Evolutionary conservation across 306 rosid species (phyloP).

Genomic region (Prunus mira): DNA sequence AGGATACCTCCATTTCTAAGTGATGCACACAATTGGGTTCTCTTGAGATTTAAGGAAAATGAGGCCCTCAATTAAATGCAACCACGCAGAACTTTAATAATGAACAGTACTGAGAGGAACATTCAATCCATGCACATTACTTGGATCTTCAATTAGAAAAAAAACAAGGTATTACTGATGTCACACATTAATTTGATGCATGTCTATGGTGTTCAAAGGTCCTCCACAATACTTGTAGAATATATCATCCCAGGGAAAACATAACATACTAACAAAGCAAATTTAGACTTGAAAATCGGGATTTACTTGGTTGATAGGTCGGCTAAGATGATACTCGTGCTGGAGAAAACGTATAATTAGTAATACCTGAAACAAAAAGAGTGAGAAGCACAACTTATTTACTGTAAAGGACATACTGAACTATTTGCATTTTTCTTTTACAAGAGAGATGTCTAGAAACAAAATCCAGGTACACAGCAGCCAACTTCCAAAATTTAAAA

Average conservation of each 20-base stretch:
- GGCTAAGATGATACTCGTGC: conserved; percentile 95
- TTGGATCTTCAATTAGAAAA: not conserved
- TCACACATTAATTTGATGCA: not conserved
- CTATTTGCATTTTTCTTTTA: not conserved
- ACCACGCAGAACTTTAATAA: not conserved
- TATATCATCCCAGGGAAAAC: not conserved
- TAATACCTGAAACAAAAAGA: conserved; percentile 51
- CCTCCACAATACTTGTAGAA: not conserved
- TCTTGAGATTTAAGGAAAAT: not conserved
- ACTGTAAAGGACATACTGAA: not conserved
- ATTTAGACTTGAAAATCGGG: not conserved
- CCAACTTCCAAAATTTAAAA: not conserved
- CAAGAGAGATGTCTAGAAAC: not conserved
- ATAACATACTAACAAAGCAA: not conserved
- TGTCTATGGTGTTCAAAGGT: not conserved
- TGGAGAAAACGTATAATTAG: conserved; percentile 90
- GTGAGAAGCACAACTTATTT: conserved; percentile 15
- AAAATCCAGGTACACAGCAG: conserved; percentile 6
- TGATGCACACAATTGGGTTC: not conserved
- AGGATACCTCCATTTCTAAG: not conserved
- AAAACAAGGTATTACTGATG: not conserved
- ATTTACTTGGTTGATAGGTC: conserved; percentile 86
- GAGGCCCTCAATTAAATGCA: not conserved
- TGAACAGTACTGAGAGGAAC: not conserved
- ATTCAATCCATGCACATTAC: not conserved